Evolutionary conservation across 2,329 filamentous ascomycete genomes (phyloP), one percentile per base, ranked within the genome.

Genomic region (Esteya vermicola): DNA sequence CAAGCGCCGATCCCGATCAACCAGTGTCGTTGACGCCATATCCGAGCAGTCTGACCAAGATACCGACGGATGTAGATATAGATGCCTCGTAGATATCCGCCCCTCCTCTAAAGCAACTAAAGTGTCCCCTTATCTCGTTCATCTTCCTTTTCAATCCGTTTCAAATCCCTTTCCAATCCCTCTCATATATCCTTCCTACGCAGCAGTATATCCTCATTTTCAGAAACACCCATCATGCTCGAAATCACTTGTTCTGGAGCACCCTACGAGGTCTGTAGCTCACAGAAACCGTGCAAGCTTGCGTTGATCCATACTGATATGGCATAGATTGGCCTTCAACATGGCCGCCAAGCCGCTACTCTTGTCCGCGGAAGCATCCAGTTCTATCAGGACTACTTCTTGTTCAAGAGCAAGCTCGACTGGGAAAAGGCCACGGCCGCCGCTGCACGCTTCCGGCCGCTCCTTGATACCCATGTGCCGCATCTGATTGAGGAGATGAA

Each of bases 401-500:
- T 20, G 16, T 21, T 20, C 33, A 43, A 43, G 33, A 36, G 32
- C 21, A 36, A 39, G 25, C 25, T 43, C 9, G 36, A 31, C 41
- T 43, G 41, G 41, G 21, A 25, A 7, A 26, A 4, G 9, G 33
- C 41, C 12, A 36, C 31, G 6, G 22, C 31, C 2, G 23, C 33
- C 3, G 39, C 39, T 8, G 16, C 13, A 3, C 32, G 33, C 2
- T 40, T 40, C 33, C 25, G 16, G 25, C 32, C 39, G 8, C 6
- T 21, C n/a, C 33, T 40, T 4, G 20, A 40, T 12, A 45, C 50
- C 52, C 40, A 28, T 22, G 21, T n/a, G 9, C 32, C 38, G 16
- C 22, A 34, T 14, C 22, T 42, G 9, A 16, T 42, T 5, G 51
- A 53, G 14, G 67, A 71, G 46, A 65, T 68, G 47, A 51, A 54